A percentile compares a stretch with the other conserved stretches of the same genome.
These are phyloP conservation scores for Aegilops sharonensis DNA, from an alignment of 176 grass and related monocot genomes.

Conservation along the genomic window DNA sequence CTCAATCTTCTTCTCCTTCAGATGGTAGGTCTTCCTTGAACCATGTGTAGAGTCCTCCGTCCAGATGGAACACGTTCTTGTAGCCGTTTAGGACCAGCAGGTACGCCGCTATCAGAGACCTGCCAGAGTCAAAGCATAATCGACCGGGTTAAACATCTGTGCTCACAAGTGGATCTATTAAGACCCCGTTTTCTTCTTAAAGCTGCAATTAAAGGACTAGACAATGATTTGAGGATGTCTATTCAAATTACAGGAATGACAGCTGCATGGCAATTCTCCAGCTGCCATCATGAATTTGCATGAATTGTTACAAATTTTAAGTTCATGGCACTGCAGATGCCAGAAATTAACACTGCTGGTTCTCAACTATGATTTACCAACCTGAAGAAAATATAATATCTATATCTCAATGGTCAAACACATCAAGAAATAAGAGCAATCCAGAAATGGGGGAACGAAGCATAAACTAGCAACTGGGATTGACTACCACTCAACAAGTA, in stretches of 20 bases:
- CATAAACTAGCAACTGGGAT: background rate
- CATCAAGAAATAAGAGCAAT: background rate
- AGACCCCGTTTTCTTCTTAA: background rate
- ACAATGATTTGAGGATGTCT: background rate
- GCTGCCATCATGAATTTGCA: background rate
- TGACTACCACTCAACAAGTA: background rate
- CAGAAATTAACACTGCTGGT: background rate
- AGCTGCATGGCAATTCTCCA: background rate
- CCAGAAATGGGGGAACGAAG: background rate
- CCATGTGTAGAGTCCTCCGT: constrained; percentile 86
- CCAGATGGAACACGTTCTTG: constrained; percentile 84
- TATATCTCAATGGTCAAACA: background rate
- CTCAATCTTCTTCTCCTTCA: constrained; percentile 56
- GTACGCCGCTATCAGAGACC: constrained; percentile 91
- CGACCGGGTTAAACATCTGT: background rate
- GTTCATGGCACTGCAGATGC: background rate
- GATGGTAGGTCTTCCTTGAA: constrained; percentile 81
- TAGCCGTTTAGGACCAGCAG: constrained; percentile 82
- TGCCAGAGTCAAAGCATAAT: constrained; percentile 30
- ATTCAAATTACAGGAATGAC: background rate
- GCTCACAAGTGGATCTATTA: background rate
- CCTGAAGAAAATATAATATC: background rate
- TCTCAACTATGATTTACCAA: background rate
- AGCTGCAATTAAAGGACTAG: background rate
- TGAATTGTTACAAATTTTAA: background rate